Percentiles rank a stretch among this genome's conserved stretches.
These are phyloP conservation scores for Aspergillus udagawae DNA, from an alignment of 2,329 filamentous ascomycete species.

Conservation along the genomic window DNA sequence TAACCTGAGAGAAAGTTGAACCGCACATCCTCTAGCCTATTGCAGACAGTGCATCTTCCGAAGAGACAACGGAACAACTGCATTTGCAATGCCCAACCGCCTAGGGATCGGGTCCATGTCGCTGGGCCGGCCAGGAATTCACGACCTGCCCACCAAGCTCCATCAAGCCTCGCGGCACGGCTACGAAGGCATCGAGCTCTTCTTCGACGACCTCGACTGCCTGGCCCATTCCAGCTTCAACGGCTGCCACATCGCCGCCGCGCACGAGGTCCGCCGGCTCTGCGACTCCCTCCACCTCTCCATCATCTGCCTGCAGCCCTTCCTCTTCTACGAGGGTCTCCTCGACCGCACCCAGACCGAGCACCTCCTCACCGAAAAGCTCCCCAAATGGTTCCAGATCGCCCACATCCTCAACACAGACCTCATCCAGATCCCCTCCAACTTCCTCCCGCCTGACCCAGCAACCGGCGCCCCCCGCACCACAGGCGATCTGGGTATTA, in stretches of 20 bases:
- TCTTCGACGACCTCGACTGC: constrained; percentile 33
- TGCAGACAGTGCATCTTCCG: no score
- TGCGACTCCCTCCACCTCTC: constrained; percentile 27
- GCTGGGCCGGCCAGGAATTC: constrained; percentile 67
- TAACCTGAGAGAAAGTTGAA: no score
- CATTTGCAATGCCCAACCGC: constrained; percentile 22
- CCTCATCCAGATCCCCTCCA: constrained; percentile 70
- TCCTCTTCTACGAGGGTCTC: constrained; percentile 73
- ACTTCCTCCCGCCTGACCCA: constrained; percentile 51
- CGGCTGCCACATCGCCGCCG: constrained; percentile 22
- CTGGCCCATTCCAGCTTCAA: constrained; percentile 23
- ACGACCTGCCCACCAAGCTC: constrained; percentile 64
- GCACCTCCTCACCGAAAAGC: constrained; percentile 54
- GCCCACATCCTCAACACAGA: constrained; percentile 63
- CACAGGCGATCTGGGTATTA: constrained; percentile 51
- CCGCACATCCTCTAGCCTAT: no score
- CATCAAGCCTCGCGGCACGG: constrained; percentile 54
- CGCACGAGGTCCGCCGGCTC: constrained; percentile 48
- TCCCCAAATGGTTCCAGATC: constrained; percentile 67
- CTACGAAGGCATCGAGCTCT: constrained; percentile 35
- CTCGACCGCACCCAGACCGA: constrained; percentile 57
- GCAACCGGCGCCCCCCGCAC: constrained; percentile 37
- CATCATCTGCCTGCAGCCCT: constrained; percentile 64
- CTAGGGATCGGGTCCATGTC: constrained; percentile 74
- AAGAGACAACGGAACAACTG: background rate